Conservation (phyloP, 768 basidiomycete species). For the Termitomyces sp. region DNA sequence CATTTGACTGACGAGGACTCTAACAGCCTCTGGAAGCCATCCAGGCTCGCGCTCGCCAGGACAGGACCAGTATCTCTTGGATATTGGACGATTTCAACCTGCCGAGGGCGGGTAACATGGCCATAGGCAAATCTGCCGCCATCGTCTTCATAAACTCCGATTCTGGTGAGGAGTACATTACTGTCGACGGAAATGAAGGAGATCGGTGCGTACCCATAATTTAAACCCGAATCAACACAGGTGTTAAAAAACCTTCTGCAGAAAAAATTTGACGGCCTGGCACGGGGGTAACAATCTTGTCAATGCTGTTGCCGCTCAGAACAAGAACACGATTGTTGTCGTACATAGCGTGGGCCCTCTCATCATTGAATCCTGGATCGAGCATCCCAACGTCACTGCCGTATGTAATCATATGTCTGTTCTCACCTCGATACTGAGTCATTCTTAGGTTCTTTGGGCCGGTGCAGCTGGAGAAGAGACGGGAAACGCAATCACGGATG, state of each 20-base stretch:
- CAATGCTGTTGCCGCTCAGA: conserved; percentile 55
- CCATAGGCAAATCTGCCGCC: conserved; percentile 49
- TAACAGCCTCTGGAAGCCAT: conserved; percentile 74
- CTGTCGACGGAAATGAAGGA: conserved; percentile 73
- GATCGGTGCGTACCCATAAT: conserved; percentile 42
- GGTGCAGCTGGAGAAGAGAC: conserved; percentile 64
- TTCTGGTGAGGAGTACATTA: conserved; percentile 81
- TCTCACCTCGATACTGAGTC: conserved; percentile 10
- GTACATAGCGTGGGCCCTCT: conserved; percentile 59
- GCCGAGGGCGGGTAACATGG: conserved; percentile 38
- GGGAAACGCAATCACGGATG: conserved; percentile 65
- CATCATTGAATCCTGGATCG: conserved; percentile 61
- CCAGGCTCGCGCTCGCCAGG: conserved; percentile 60
- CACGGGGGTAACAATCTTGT: conserved; percentile 67
- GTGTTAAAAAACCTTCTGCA: conserved; percentile 10
- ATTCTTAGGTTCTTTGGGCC: conserved; percentile 52
- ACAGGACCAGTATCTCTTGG: conserved; percentile 64
- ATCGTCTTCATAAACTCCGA: conserved; percentile 81
- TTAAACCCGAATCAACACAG: not conserved
- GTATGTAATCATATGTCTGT: conserved; percentile 29
- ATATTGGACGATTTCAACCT: conserved; percentile 67
- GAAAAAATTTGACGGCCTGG: conserved; percentile 72
- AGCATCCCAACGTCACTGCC: conserved; percentile 67
- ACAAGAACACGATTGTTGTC: conserved; percentile 70
- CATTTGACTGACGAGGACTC: not conserved